Evolutionary conservation across 176 grass and related monocot genomes (phyloP).

Genomic region (Carex parvula): DNA sequence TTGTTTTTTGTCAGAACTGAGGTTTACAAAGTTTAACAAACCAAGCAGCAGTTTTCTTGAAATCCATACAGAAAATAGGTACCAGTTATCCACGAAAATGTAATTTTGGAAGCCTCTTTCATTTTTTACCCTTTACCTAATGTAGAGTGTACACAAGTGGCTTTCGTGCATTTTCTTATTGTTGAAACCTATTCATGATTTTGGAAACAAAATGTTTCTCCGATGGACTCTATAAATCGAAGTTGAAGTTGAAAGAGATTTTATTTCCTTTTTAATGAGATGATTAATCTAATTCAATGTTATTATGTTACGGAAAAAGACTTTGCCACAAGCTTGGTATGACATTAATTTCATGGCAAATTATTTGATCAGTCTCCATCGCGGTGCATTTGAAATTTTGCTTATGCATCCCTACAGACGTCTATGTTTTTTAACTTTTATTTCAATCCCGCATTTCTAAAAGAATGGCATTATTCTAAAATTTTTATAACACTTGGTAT

Average conservation of each 20-base stretch:
- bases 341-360: neutral
- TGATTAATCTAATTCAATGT: neutral
- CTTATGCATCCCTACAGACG: neutral
- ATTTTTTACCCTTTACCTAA: too few species aligned
- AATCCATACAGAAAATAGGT: neutral
- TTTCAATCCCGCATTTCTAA: neutral
- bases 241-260: neutral
- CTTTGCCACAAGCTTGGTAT: neutral
- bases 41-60: neutral
- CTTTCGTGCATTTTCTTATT: neutral
- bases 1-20: neutral
- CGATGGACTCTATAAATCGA: neutral
- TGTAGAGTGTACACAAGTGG: too few species aligned
- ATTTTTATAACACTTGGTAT: too few species aligned
- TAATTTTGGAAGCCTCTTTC: too few species aligned
- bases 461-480: neutral
- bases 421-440: neutral
- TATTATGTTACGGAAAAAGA: neutral
- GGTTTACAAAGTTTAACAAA: neutral
- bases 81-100: neutral
- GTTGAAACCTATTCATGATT: neutral
- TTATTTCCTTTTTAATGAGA: too few species aligned
- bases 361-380: neutral
- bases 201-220: neutral
- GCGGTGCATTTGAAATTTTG: neutral